These are phyloP conservation scores for Aspergillus japonicus DNA, from an alignment of 2,329 filamentous ascomycete genomes.

Conservation along the genomic window DNA sequence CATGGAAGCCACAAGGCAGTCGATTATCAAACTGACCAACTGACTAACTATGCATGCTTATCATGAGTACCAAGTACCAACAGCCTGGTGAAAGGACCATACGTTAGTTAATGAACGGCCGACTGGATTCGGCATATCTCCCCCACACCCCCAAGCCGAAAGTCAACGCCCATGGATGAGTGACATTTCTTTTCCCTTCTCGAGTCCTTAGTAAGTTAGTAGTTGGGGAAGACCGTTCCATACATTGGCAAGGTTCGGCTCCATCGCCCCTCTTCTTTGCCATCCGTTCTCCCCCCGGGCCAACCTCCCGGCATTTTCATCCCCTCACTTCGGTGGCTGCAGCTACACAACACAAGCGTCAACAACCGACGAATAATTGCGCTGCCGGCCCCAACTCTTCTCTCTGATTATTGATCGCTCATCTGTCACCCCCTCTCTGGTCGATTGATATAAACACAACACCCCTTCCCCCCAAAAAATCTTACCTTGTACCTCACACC, in stretches of 20 bases:
- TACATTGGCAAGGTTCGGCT: slow-evolving; percentile 10
- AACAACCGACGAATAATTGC: slow-evolving; percentile 6
- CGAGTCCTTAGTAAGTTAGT: too few species aligned
- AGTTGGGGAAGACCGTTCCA: neutral
- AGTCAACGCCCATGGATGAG: neutral
- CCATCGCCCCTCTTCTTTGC: slow-evolving; percentile 1
- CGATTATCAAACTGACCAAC: neutral
- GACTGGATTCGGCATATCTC: neutral
- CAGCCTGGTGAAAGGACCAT: too few species aligned
- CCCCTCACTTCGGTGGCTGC: slow-evolving; percentile 17
- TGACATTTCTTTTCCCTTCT: neutral
- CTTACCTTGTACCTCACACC: neutral
- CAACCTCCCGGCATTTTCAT: slow-evolving; percentile 8
- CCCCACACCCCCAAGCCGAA: neutral
- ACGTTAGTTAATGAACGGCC: too few species aligned
- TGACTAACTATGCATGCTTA: neutral
- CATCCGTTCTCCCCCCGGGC: slow-evolving; percentile 7
- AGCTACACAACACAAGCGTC: slow-evolving; percentile 2
- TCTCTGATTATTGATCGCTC: slow-evolving; percentile 3
- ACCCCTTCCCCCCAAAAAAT: neutral
- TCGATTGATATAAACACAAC: neutral
- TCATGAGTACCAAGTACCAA: neutral
- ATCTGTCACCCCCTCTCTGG: neutral
- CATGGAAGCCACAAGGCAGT: neutral
- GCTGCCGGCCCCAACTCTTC: neutral